Conservation (phyloP, 306 rosid species). For the Hippophae rhamnoides region DNA sequence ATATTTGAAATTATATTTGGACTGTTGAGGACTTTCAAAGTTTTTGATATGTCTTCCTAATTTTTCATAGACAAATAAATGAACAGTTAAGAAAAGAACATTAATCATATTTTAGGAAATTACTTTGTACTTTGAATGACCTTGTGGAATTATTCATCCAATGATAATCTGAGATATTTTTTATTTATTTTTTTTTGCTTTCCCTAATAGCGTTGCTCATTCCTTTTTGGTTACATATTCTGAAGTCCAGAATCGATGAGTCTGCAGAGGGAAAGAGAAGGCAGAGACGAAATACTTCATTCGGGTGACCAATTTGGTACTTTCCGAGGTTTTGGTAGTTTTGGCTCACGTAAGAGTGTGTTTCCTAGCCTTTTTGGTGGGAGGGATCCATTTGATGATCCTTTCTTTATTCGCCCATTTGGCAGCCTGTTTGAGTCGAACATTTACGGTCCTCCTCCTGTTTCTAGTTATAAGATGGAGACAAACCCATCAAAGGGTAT, state of each 20-base stretch:
- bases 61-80: too few relatives aligned
- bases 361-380: conserved; percentile 45
- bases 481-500: conserved; percentile 35
- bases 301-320: conserved; percentile 19
- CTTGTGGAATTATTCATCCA: too few relatives aligned
- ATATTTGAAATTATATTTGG: too few relatives aligned
- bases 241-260: conserved; percentile 9
- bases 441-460: conserved; percentile 22
- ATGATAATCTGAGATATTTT: too few relatives aligned
- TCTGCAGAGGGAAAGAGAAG: conserved; percentile 50
- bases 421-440: conserved; percentile 27
- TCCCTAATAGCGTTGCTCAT: background rate
- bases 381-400: conserved; percentile 77
- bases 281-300: conserved; percentile 20
- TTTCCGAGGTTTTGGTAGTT: conserved; percentile 31
- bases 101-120: too few relatives aligned
- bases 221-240: background rate
- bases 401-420: conserved; percentile 56
- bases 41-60: too few relatives aligned
- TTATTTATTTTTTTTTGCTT: background rate
- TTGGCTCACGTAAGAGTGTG: conserved; percentile 37
- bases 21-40: background rate
- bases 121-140: too few relatives aligned
- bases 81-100: too few relatives aligned
- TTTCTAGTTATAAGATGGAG: conserved; percentile 18